phyloP scores from a whole-genome alignment of 2,329 filamentous ascomycete genomes.

The Graphiopsis chlorocephala region DNA sequence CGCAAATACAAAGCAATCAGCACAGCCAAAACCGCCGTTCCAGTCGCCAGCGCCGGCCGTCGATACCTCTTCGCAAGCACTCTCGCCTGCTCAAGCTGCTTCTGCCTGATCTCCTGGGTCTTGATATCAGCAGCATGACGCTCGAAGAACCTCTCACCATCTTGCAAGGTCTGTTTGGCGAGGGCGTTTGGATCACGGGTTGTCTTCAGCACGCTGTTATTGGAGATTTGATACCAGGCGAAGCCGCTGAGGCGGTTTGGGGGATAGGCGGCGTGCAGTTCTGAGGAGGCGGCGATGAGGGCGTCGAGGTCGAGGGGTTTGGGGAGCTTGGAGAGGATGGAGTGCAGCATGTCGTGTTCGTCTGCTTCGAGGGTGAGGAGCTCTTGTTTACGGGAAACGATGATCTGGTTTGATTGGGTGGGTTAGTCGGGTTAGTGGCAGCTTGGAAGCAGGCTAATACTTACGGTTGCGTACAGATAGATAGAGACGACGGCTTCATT shows the following conservation, averaged over 20 bases:
- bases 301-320: slow-evolving; percentile 74
- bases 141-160: slow-evolving; percentile 67
- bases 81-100: slow-evolving; percentile 39
- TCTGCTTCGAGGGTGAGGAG: slow-evolving; percentile 79
- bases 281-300: slow-evolving; percentile 65
- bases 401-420: slow-evolving; percentile 54
- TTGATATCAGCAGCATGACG: slow-evolving; percentile 70
- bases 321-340: slow-evolving; percentile 81
- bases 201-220: slow-evolving; percentile 80
- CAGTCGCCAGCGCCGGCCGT: slow-evolving; percentile 55
- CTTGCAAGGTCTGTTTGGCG: slow-evolving; percentile 56
- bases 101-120: slow-evolving; percentile 59
- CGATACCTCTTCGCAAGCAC: slow-evolving; percentile 62
- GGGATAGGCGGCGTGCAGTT: slow-evolving; percentile 64
- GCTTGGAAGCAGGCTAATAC: slow-evolving; percentile 14
- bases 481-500: slow-evolving; percentile 83
- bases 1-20: slow-evolving; percentile 60
- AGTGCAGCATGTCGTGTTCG: slow-evolving; percentile 90
- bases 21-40: slow-evolving; percentile 61
- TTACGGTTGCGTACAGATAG: slow-evolving; percentile 76
- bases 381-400: slow-evolving; percentile 75
- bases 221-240: slow-evolving; percentile 70
- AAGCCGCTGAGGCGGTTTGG: slow-evolving; percentile 64
- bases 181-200: slow-evolving; percentile 56
- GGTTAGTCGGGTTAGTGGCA: background rate